Base-by-base conservation (phyloP, 345 rosid species). In the Balakata baccata region DNA sequence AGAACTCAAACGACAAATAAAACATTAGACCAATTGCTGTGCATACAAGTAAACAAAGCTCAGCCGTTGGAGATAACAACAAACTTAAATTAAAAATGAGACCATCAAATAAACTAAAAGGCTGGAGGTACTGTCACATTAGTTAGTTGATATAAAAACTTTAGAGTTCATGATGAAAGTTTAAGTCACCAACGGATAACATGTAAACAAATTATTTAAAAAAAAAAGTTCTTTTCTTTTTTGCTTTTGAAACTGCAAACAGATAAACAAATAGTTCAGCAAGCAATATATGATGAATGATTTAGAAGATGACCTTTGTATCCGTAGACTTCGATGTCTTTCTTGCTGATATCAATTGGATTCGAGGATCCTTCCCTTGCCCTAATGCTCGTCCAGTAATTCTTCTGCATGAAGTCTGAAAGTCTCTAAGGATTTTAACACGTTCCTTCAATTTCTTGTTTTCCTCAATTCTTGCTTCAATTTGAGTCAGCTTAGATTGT, bases 391-490 rank as follows among this genome's bases (percentile, higher is more conserved):
- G 83, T 56, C 89, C 92, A 23, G 93, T 87, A 70, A 74, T 77
- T 70, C 75, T 84, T 84, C 84, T 88, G 85, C 99, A 88, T 79
- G 88, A 77, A 79, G 80, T 81, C 83, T 89, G 96, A 77, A 92
- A 87, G 69, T 89, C 90, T 80, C 83, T 86, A 46, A 95, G 84
- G 69, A 87, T 80, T 78, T 86, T 83, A 71, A 92, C 87, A 64
- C 92, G 90, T 56, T 89, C 84, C 85, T 72, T 85, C 86, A 88
- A 81, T 81, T 88, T 84, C 87, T 86, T 84, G 82, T 87, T 92
- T 88, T 87, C 90, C 90, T 87, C 97, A 59, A 91, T 87, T 74
- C 89, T 89, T 70, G 92, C 87, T 78, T 91, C 92, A 82, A 89
- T 85, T 64, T 88, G 84, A 70, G 71, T 71, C 84, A 95, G 75